Conservation (phyloP, 768 basidiomycete species). For the Inosperma sp. region DNA sequence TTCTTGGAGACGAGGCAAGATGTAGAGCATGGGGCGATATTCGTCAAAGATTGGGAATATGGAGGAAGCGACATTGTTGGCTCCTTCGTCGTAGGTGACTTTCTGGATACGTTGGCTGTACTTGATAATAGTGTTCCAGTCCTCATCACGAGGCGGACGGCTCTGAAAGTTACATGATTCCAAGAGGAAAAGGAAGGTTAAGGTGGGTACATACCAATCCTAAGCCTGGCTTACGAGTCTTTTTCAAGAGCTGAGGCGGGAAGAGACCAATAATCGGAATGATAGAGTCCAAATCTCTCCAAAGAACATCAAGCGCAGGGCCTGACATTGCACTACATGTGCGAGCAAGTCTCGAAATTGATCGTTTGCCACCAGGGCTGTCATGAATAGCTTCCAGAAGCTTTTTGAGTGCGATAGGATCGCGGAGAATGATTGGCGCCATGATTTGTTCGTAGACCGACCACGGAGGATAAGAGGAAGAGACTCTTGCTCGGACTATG, state of each 20-base stretch:
- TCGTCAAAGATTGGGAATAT: slow-evolving; percentile 67
- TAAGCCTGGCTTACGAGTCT: slow-evolving; percentile 65
- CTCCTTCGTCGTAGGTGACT: slow-evolving; percentile 64
- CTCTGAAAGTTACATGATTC: slow-evolving; percentile 34
- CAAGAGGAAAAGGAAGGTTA: not conserved
- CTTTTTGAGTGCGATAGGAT: slow-evolving; percentile 53
- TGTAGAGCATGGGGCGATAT: slow-evolving; percentile 53
- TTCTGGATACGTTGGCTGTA: slow-evolving; percentile 67
- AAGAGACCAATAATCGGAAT: slow-evolving; percentile 69
- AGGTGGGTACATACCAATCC: slow-evolving; percentile 58
- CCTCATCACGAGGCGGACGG: slow-evolving; percentile 56
- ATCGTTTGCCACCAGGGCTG: slow-evolving; percentile 59
- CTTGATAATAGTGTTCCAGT: slow-evolving; percentile 63
- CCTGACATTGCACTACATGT: slow-evolving; percentile 73
- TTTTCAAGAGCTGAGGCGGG: slow-evolving; percentile 62
- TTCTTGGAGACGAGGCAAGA: slow-evolving; percentile 65
- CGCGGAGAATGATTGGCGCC: slow-evolving; percentile 53
- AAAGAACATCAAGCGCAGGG: slow-evolving; percentile 65
- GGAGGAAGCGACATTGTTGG: slow-evolving; percentile 57
- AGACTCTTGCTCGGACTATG: slow-evolving; percentile 21
- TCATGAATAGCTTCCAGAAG: slow-evolving; percentile 46
- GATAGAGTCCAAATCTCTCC: slow-evolving; percentile 76
- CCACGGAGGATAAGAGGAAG: slow-evolving; percentile 25
- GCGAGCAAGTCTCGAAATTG: slow-evolving; percentile 65
- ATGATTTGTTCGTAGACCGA: slow-evolving; percentile 42